phyloP scores from a whole-genome alignment of 306 rosid genomes.

The Sicyos baderoa region DNA sequence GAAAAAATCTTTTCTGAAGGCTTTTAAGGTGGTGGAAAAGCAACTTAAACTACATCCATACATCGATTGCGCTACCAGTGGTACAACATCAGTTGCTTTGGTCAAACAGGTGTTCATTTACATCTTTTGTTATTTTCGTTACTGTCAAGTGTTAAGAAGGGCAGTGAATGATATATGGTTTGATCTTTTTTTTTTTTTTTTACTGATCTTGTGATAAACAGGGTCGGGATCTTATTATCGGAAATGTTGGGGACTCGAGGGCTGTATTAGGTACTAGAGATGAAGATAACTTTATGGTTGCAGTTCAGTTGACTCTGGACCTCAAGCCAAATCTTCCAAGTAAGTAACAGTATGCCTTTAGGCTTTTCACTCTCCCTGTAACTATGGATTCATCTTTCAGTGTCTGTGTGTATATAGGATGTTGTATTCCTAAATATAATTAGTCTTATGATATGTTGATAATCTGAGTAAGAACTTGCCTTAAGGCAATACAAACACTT shows the following conservation, averaged over 20 bases:
- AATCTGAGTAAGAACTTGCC: too few relatives aligned
- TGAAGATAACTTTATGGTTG: slow-evolving; percentile 29
- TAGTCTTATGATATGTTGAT: too few relatives aligned
- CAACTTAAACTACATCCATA: slow-evolving; percentile 55
- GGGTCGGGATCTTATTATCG: slow-evolving; percentile 61
- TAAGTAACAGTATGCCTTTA: too few relatives aligned
- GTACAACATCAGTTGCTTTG: slow-evolving; percentile 72
- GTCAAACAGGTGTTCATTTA: slow-evolving; percentile 50
- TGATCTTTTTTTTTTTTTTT: neutral
- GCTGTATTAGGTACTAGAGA: slow-evolving; percentile 66
- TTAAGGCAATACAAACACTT: too few relatives aligned
- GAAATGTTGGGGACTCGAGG: slow-evolving; percentile 60
- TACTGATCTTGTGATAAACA: slow-evolving; percentile 23
- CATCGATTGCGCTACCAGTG: slow-evolving; percentile 61
- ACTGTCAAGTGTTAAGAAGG: neutral
- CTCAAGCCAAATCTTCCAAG: slow-evolving; percentile 78
- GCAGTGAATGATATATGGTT: neutral
- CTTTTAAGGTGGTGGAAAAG: slow-evolving; percentile 65
- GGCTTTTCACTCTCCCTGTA: slow-evolving; percentile 16
- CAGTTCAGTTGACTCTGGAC: slow-evolving; percentile 73
- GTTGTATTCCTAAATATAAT: neutral
- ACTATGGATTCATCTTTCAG: too few relatives aligned
- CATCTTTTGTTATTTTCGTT: neutral
- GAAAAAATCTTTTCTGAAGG: slow-evolving; percentile 50
- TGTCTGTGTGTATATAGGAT: neutral